Evolutionary conservation across 2,329 filamentous ascomycete genomes (phyloP).

Genomic region (Pseudogymnoascus sp.): DNA sequence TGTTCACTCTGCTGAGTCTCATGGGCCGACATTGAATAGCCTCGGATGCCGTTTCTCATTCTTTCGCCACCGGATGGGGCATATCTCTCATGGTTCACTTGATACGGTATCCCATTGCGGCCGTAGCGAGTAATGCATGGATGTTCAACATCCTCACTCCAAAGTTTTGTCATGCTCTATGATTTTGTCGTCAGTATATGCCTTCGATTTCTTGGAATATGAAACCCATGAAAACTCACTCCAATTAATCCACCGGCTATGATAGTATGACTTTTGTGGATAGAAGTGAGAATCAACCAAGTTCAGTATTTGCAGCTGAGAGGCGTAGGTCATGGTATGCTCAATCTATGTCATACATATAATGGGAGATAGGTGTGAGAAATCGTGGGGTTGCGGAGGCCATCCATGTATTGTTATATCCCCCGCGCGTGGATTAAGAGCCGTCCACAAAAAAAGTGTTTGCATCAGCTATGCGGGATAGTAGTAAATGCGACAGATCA

Average conservation of each 20-base stretch:
- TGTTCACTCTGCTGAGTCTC: constrained; percentile 19
- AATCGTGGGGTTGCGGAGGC: constrained; percentile 9
- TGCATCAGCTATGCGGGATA: neutral
- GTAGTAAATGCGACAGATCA: neutral
- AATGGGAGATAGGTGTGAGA: neutral
- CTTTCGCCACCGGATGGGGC: constrained; percentile 14
- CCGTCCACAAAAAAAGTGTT: neutral
- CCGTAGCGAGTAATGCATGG: constrained; percentile 20
- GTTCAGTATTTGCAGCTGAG: neutral
- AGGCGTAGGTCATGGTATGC: neutral
- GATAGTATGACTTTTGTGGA: neutral
- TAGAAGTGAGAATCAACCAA: neutral
- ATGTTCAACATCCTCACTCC: constrained; percentile 20
- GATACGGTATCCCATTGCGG: constrained; percentile 20
- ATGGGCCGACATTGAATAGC: constrained; percentile 15
- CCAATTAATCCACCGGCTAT: neutral
- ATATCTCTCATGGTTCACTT: constrained; percentile 24
- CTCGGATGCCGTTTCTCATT: constrained; percentile 15
- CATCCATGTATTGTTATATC: constrained; percentile 9
- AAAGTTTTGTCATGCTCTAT: constrained; percentile 2
- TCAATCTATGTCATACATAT: constrained; percentile 3
- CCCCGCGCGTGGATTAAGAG: neutral
- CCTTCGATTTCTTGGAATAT: neutral
- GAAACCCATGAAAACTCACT: neutral
- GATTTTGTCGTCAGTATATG: neutral